These are phyloP conservation scores for Nymphaea colorata DNA, from an alignment of 164 flowering plant species.

Conservation along the genomic window DNA sequence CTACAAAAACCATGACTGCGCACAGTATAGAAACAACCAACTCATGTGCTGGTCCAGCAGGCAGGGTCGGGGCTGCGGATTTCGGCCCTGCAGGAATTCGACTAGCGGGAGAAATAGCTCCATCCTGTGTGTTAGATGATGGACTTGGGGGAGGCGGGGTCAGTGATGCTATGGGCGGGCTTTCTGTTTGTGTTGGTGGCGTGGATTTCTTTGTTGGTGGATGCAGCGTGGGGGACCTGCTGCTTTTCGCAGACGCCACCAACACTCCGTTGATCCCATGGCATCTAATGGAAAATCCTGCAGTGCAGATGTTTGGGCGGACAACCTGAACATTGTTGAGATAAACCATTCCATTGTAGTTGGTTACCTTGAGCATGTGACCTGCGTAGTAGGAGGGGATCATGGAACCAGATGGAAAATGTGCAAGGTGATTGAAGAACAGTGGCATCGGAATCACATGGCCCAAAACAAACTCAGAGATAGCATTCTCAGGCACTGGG, in stretches of 20 bases:
- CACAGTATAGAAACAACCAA: neutral
- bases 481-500: constrained; percentile 14
- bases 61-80: neutral
- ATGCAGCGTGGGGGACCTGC: neutral
- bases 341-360: constrained; percentile 54
- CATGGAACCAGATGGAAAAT: constrained; percentile 48
- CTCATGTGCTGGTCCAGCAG: neutral
- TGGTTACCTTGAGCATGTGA: constrained; percentile 24
- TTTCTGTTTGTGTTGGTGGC: constrained; percentile 2
- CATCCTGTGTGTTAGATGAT: too few species aligned
- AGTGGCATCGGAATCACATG: constrained; percentile 69
- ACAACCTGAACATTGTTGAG: constrained; percentile 46
- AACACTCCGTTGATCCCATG: constrained; percentile 71
- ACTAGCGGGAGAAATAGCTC: neutral
- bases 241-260: constrained; percentile 30
- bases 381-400: constrained; percentile 38
- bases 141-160: constrained; percentile 5
- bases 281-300: constrained; percentile 53
- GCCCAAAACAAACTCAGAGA: constrained; percentile 41
- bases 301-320: constrained; percentile 59
- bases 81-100: neutral
- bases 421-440: constrained; percentile 39
- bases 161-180: constrained; percentile 5
- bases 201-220: too few species aligned
- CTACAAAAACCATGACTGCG: neutral